Conservation (phyloP, 169 alveolate genomes). For the Plasmodium sp. region DNA sequence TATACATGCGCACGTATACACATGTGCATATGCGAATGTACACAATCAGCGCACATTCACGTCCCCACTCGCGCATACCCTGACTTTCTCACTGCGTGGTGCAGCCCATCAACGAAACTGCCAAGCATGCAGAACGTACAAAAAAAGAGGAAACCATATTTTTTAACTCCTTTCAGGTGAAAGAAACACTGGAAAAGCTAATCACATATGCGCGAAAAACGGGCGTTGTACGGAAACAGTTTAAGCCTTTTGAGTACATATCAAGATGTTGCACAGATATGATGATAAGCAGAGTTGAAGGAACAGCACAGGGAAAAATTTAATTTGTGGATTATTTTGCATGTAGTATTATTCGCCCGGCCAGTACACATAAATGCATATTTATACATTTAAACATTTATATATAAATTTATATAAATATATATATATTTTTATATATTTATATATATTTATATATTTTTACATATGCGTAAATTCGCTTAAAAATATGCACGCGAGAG, state of each 20-base stretch:
- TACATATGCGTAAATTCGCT: background rate
- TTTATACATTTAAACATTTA: background rate
- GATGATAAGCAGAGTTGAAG: background rate
- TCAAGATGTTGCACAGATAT: background rate
- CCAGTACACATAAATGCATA: background rate
- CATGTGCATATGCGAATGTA: background rate
- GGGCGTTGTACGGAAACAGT: background rate
- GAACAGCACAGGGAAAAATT: background rate
- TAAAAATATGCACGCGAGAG: background rate
- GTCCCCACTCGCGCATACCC: background rate
- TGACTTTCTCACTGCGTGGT: background rate
- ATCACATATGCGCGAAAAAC: background rate
- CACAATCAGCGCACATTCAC: background rate
- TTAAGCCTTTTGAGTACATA: background rate
- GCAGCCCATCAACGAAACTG: background rate
- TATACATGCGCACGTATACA: background rate
- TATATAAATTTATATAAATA: background rate
- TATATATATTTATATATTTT: background rate
- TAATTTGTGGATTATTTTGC: constrained; percentile 27
- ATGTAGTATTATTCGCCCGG: constrained; percentile 12
- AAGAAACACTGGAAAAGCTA: background rate
- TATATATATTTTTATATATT: background rate
- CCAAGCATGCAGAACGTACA: constrained; percentile 20
- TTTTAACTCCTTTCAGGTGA: background rate
- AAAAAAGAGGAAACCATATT: background rate